phyloP scores from a whole-genome alignment of 2,329 filamentous ascomycete species.

The Ophiosphaerella herpotricha region DNA sequence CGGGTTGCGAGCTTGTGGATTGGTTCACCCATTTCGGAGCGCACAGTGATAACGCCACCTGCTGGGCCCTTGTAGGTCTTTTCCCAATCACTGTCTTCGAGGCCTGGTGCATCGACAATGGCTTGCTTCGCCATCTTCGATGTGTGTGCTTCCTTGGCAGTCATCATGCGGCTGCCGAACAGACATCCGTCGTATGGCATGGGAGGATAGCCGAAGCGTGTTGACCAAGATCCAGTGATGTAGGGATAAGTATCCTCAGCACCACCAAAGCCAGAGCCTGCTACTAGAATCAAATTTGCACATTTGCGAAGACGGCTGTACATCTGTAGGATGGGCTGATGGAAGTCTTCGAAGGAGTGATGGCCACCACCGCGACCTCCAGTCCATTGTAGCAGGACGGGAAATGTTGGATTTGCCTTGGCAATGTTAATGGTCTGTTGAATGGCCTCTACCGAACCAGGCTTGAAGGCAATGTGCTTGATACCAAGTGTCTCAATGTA shows the following conservation, averaged over 20 bases:
- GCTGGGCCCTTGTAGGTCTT: slow-evolving; percentile 68
- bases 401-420: slow-evolving; percentile 52
- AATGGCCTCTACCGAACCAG: slow-evolving; percentile 52
- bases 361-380: slow-evolving; percentile 57
- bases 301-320: slow-evolving; percentile 53
- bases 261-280: slow-evolving; percentile 55
- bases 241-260: slow-evolving; percentile 55
- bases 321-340: slow-evolving; percentile 54
- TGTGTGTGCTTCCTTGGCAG: slow-evolving; percentile 53
- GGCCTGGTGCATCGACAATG: slow-evolving; percentile 50
- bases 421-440: slow-evolving; percentile 55
- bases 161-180: slow-evolving; percentile 55
- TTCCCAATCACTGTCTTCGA: slow-evolving; percentile 53
- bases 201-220: slow-evolving; percentile 48
- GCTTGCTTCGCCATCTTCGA: slow-evolving; percentile 51
- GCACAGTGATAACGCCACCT: slow-evolving; percentile 93
- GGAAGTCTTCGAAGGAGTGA: slow-evolving; percentile 57
- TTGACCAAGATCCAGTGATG: slow-evolving; percentile 53
- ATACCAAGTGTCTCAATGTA: slow-evolving; percentile 63
- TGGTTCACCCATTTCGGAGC: slow-evolving; percentile 98
- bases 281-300: slow-evolving; percentile 53
- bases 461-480: slow-evolving; percentile 56
- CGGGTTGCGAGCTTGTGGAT: slow-evolving; percentile 98
- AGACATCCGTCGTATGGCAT: slow-evolving; percentile 57
- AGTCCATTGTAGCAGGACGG: slow-evolving; percentile 56